A percentile compares a stretch with the other conserved stretches of the same genome.
Conservation (phyloP, 164 flowering plant species). For the Warburgia ugandensis region DNA sequence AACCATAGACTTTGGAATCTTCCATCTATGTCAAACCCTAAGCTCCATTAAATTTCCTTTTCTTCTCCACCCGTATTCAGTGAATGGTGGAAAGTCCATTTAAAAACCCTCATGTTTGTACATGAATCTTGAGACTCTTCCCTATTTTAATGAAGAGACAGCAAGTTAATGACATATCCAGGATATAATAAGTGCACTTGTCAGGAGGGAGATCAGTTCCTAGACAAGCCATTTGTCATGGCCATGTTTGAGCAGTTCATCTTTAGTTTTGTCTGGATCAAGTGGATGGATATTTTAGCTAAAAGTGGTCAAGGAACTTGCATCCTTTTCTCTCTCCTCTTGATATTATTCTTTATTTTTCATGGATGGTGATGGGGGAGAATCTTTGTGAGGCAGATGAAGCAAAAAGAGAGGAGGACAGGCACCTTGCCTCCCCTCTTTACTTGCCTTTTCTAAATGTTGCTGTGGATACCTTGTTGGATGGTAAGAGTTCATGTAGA, state of each 20-base stretch:
- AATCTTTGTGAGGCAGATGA: constrained; percentile 11
- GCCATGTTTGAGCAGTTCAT: constrained; percentile 4
- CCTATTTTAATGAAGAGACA: neutral
- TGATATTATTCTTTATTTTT: constrained; percentile 8
- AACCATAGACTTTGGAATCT: constrained; percentile 13
- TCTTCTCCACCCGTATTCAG: no score
- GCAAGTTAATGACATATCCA: constrained; percentile 6
- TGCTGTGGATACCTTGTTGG: constrained; percentile 15
- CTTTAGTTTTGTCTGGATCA: neutral
- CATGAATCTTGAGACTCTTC: neutral
- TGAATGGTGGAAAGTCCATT: constrained; percentile 6
- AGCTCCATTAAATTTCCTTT: neutral
- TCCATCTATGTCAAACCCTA: constrained; percentile 11
- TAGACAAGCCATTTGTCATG: constrained; percentile 14
- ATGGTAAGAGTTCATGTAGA: neutral
- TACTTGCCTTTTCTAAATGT: neutral
- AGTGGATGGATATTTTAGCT: neutral
- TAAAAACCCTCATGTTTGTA: neutral
- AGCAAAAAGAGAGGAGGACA: constrained; percentile 8
- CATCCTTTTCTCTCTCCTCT: neutral
- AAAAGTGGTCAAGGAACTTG: neutral
- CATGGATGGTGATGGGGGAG: constrained; percentile 14
- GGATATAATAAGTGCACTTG: constrained; percentile 3
- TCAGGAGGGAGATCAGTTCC: constrained; percentile 2
- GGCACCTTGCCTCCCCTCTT: constrained; percentile 12